Evolutionary conservation across 345 rosid species (phyloP).

Genomic region (Jatropha curcas): DNA sequence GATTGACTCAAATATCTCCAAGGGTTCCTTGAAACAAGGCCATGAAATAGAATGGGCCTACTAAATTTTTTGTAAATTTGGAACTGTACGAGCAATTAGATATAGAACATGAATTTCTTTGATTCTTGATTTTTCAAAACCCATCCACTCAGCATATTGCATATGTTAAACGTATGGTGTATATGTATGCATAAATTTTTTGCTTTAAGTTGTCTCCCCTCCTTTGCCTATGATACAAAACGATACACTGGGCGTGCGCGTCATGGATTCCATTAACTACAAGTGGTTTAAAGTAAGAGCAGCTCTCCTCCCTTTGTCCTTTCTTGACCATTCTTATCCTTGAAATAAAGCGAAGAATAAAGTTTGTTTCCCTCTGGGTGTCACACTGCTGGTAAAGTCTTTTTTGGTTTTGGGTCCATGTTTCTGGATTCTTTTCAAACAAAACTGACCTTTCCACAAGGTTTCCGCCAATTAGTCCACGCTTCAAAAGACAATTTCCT

Average conservation of each 20-base stretch:
- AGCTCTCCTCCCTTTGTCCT: constrained; percentile 49
- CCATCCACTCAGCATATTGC: constrained; percentile 21
- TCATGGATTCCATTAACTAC: constrained; percentile 6
- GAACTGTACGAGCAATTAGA: background rate
- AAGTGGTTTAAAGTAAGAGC: constrained; percentile 40
- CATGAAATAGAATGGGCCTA: background rate
- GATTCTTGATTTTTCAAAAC: constrained; percentile 8
- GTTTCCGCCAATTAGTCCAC: constrained; percentile 76
- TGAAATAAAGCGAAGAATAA: constrained; percentile 68
- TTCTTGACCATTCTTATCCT: constrained; percentile 32
- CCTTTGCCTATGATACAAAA: constrained; percentile 12
- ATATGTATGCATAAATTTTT: constrained; percentile 6
- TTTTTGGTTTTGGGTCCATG: constrained; percentile 56
- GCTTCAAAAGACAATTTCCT: constrained; percentile 81
- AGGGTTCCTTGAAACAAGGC: background rate
- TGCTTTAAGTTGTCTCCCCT: constrained; percentile 4
- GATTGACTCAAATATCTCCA: background rate
- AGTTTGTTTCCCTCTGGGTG: constrained; percentile 50
- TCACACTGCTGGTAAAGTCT: constrained; percentile 55
- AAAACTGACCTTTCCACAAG: constrained; percentile 77
- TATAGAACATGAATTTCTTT: constrained; percentile 14
- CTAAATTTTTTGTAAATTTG: background rate
- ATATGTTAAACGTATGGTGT: constrained; percentile 27
- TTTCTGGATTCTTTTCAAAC: constrained; percentile 76
- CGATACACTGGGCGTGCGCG: constrained; percentile 9